Base-by-base conservation (phyloP, 2,329 filamentous ascomycete species). In the Dendryphion nanum region DNA sequence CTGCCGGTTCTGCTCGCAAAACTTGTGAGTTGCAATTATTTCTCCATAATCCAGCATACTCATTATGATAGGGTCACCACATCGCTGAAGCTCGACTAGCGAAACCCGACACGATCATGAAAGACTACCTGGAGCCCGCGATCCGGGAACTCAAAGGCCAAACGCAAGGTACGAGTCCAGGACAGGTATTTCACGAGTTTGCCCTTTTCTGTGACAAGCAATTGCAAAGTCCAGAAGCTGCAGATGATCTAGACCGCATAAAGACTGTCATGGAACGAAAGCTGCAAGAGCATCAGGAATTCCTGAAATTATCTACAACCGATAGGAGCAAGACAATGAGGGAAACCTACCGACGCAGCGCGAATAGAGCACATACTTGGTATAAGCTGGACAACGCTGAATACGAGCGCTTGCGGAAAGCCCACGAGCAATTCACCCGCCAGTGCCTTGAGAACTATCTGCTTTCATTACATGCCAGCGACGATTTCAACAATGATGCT, bases 141-240 rank as follows among this genome's bases (percentile, higher is more conserved):
- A 81, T 97, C 18, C 83, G 82, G 49, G 87, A 94, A 57, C 73
- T 98, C 6, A 85, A 81, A 52, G 82, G 82, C 2, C 77, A 78
- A 31, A 76, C 69, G 4, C 76, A 82, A 37, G 85, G 86, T 1
- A 74, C 77, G 30, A 86, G 91, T 43, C 86, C 90, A 2, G 89
- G 90, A 1, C 78, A 88, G 49, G 93, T 97, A 1, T 96, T 89
- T 55, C 89, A 96, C 60, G 88, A 95, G 54, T 97, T 97, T 63
- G 93, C 94, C 18, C 79, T 83, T 35, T 98, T 98, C 61, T 98
- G 94, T 56, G 91, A 98, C 61, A 83, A 89, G 55, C 93, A 98
- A 61, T 74, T 98, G 7, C 86, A 95, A 54, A 91, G 91, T 56
- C 79, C 85, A 1, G 89, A 95, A 51, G 82, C 84, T 21, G 70